phyloP scores from a whole-genome alignment of 768 basidiomycete species.

The Trametes meyenii region DNA sequence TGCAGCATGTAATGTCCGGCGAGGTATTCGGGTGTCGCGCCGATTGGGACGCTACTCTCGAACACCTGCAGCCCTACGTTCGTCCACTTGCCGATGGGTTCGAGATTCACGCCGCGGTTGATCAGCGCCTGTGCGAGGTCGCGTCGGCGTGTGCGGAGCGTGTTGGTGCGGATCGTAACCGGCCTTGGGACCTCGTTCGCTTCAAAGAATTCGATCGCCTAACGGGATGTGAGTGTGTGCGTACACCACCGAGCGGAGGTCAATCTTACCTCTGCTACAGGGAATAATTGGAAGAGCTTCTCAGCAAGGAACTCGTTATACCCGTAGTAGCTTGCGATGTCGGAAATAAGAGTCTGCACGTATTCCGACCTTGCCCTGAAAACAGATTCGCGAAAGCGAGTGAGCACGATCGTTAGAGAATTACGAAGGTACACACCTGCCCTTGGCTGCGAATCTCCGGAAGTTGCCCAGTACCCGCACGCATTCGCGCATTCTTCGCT shows the following conservation, averaged over 20 bases:
- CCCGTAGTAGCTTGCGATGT: conserved; percentile 95
- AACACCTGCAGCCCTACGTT: conserved; percentile 99
- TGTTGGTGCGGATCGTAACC: conserved; percentile 98
- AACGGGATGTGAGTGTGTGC: background rate
- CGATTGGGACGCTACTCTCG: conserved; percentile 94
- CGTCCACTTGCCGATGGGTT: conserved; percentile 99
- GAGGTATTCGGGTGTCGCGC: conserved; percentile 97
- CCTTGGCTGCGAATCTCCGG: conserved; percentile 63
- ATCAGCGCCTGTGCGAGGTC: conserved; percentile 93
- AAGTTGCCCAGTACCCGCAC: conserved; percentile 75
- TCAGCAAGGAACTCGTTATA: conserved; percentile 96
- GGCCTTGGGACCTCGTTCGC: conserved; percentile 95
- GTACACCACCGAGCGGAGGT: background rate
- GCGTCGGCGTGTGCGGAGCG: conserved; percentile 87
- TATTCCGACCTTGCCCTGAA: conserved; percentile 88
- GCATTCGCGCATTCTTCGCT: conserved; percentile 78
- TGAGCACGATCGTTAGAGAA: background rate
- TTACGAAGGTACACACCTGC: conserved; percentile 52
- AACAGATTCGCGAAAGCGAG: conserved; percentile 4
- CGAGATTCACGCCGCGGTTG: conserved; percentile 95
- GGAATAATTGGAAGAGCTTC: conserved; percentile 92
- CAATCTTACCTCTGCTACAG: conserved; percentile 78
- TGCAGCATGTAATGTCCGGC: conserved; percentile 99
- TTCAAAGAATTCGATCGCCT: conserved; percentile 99
- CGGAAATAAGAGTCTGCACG: conserved; percentile 80